These are phyloP conservation scores for Lunularia cruciata DNA, from an alignment of 225 moss, liverwort and hornwort species.

Conservation along the genomic window DNA sequence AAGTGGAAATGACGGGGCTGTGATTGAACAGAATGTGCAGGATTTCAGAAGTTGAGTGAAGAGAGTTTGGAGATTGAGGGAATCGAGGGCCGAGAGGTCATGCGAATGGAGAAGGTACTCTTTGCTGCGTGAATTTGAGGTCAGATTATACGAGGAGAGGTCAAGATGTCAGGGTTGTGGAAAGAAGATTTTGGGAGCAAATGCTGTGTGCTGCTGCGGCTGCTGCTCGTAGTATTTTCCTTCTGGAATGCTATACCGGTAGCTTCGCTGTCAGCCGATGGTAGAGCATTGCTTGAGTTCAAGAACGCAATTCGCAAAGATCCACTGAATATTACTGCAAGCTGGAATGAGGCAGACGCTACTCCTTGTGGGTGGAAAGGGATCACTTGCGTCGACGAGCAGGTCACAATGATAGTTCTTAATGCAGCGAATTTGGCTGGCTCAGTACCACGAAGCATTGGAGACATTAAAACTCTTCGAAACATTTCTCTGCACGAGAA, in stretches of 20 bases:
- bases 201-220: not conserved
- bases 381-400: conserved; percentile 11
- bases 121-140: too few species aligned
- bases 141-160: too few species aligned
- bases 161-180: too few species aligned
- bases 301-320: conserved; percentile 15
- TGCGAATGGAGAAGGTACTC: too few species aligned
- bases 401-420: not conserved
- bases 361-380: conserved; percentile 26
- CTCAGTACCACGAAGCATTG: conserved; percentile 1
- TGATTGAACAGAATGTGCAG: too few species aligned
- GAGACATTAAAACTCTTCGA: conserved; percentile 16
- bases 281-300: conserved; percentile 19
- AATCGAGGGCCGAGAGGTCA: too few species aligned
- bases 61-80: too few species aligned
- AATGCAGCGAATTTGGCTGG: not conserved
- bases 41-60: too few species aligned
- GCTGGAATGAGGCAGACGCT: conserved; percentile 23
- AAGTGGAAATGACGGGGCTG: too few species aligned
- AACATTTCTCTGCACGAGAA: conserved; percentile 14
- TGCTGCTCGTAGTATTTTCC: not conserved
- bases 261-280: conserved; percentile 36
- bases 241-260: conserved; percentile 11
- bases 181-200: too few species aligned
- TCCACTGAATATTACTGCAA: not conserved